phyloP scores from a whole-genome alignment of 2,329 filamentous ascomycete species.

The Penicillium sp. region DNA sequence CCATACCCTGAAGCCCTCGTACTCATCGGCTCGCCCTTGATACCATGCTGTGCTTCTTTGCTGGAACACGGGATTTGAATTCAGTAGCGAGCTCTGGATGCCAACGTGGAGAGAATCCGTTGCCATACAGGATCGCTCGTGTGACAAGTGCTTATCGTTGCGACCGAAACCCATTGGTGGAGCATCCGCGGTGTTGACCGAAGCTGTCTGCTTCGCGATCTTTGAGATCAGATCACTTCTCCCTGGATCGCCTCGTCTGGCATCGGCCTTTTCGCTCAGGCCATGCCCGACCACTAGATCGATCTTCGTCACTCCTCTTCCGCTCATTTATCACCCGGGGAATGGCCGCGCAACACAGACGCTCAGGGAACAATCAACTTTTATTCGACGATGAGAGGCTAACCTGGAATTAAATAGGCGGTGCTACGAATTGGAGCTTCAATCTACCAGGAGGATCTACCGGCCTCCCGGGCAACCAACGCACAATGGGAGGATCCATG shows the following conservation, averaged over 20 bases:
- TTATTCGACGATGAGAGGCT: slow-evolving; percentile 20
- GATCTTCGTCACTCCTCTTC: slow-evolving; percentile 50
- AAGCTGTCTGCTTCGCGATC: slow-evolving; percentile 12
- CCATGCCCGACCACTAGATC: slow-evolving; percentile 49
- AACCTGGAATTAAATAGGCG: slow-evolving; percentile 43
- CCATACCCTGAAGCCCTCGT: slow-evolving; percentile 6
- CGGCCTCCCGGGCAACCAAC: slow-evolving; percentile 53
- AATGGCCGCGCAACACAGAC: slow-evolving; percentile 44
- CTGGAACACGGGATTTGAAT: slow-evolving; percentile 1
- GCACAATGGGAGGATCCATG: slow-evolving; percentile 52
- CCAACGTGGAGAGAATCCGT: slow-evolving; percentile 4
- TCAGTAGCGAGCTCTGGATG: neutral
- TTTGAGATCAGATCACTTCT: slow-evolving; percentile 18
- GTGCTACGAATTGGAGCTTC: slow-evolving; percentile 60
- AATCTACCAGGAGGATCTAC: slow-evolving; percentile 56
- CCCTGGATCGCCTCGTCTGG: slow-evolving; percentile 40
- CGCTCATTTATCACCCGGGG: slow-evolving; percentile 56
- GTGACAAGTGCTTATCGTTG: slow-evolving; percentile 21
- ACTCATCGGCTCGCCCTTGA: slow-evolving; percentile 4
- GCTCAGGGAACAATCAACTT: neutral
- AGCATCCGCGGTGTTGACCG: slow-evolving; percentile 11
- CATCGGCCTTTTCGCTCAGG: slow-evolving; percentile 47
- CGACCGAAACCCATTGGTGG: slow-evolving; percentile 25
- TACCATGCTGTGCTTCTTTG: slow-evolving; percentile 7
- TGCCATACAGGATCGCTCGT: slow-evolving; percentile 23